These are phyloP conservation scores for Lojkania enalia DNA, from an alignment of 2,329 filamentous ascomycete species.

Conservation along the genomic window DNA sequence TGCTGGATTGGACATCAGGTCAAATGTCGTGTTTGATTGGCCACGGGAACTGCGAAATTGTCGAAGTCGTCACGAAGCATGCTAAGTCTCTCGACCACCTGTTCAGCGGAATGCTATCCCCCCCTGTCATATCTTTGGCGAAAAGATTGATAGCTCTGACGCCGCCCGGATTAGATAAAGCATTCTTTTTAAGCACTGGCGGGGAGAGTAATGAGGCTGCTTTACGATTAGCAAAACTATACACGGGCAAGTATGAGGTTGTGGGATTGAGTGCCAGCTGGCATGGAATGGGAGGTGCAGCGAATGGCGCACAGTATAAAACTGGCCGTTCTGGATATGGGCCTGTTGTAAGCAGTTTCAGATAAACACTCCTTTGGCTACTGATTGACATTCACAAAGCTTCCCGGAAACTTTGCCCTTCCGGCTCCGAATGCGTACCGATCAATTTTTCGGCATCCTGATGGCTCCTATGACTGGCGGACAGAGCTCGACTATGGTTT, in stretches of 20 bases:
- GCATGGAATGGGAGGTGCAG: slow-evolving; percentile 63
- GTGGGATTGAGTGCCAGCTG: slow-evolving; percentile 62
- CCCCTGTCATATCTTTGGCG: slow-evolving; percentile 37
- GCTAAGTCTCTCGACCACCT: slow-evolving; percentile 37
- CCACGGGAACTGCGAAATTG: slow-evolving; percentile 39
- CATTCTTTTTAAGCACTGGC: slow-evolving; percentile 41
- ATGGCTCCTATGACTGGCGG: slow-evolving; percentile 68
- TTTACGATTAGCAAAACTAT: slow-evolving; percentile 66
- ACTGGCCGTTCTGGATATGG: slow-evolving; percentile 55
- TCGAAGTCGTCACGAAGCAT: slow-evolving; percentile 32
- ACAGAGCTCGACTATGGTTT: slow-evolving; percentile 66
- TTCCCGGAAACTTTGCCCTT: slow-evolving; percentile 62
- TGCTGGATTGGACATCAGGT: slow-evolving; percentile 38
- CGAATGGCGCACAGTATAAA: slow-evolving; percentile 58
- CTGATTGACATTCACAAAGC: slow-evolving; percentile 14
- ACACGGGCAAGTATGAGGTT: slow-evolving; percentile 67
- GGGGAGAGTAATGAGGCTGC: slow-evolving; percentile 58
- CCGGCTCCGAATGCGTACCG: slow-evolving; percentile 65
- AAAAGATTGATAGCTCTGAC: slow-evolving; percentile 30
- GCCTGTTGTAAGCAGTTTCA: slow-evolving; percentile 27
- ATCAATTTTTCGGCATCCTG: slow-evolving; percentile 61
- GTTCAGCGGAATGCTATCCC: slow-evolving; percentile 42
- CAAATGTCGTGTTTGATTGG: slow-evolving; percentile 38
- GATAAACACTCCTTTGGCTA: background rate
- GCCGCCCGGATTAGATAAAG: slow-evolving; percentile 36